phyloP scores from a whole-genome alignment of 805 yeast genomes.

The Pichia rugopelliculosa region DNA sequence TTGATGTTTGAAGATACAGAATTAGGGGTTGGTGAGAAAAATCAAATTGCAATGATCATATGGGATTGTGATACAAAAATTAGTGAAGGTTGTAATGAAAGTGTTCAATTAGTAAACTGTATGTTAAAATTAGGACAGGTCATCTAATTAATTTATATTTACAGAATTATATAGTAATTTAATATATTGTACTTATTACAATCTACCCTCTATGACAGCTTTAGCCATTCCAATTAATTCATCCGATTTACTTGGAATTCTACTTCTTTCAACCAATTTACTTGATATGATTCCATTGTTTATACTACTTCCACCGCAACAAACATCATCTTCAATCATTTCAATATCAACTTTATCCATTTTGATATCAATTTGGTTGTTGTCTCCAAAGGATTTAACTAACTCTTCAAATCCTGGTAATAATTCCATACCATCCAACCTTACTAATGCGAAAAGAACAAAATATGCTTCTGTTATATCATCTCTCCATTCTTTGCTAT shows the following conservation, averaged over 20 bases:
- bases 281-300: neutral
- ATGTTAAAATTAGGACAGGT: slow-evolving; percentile 33
- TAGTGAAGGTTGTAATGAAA: slow-evolving; percentile 85
- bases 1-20: slow-evolving; percentile 37
- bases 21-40: slow-evolving; percentile 56
- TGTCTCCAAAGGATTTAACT: neutral
- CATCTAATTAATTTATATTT: neutral
- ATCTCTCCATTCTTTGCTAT: slow-evolving; percentile 27
- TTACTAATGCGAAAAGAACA: slow-evolving; percentile 67
- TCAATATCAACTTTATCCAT: neutral
- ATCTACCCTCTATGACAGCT: neutral
- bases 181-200: neutral
- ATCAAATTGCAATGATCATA: slow-evolving; percentile 51
- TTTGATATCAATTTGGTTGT: neutral
- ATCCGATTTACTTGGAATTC: neutral
- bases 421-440: slow-evolving; percentile 35
- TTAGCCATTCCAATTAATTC: neutral
- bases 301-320: neutral
- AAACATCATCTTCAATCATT: neutral
- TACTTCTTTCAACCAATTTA: neutral
- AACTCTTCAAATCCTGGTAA: slow-evolving; percentile 46
- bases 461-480: slow-evolving; percentile 61
- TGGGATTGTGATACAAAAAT: slow-evolving; percentile 71
- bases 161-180: neutral
- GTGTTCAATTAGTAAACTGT: slow-evolving; percentile 68